A percentile compares a stretch with the other conserved stretches of the same genome.
phyloP scores from a whole-genome alignment of 2,329 filamentous ascomycete species.

The Calonectria fujianensis region DNA sequence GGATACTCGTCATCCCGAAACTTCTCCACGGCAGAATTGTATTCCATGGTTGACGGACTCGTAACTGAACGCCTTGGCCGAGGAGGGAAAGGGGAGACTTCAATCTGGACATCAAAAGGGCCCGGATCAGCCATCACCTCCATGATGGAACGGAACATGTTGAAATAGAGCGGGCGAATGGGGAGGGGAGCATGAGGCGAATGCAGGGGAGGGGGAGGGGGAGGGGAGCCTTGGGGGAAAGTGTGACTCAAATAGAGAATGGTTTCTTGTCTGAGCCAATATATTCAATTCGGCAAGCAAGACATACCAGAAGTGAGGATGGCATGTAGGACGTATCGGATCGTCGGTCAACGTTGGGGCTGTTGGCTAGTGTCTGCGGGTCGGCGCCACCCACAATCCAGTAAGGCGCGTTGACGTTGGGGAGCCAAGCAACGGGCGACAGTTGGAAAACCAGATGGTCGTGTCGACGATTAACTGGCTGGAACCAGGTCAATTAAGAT shows the following conservation, averaged over 20 bases:
- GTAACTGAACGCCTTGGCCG: conserved; percentile 38
- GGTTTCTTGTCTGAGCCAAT: neutral
- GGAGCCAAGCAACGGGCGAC: neutral
- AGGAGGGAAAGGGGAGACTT: conserved; percentile 36
- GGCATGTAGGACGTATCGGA: conserved; percentile 32
- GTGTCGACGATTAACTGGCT: too few relatives aligned
- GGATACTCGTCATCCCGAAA: conserved; percentile 55
- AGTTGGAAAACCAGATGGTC: neutral
- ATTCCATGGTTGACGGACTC: conserved; percentile 47
- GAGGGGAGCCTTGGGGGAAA: too few relatives aligned
- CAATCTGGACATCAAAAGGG: conserved; percentile 35
- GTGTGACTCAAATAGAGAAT: neutral
- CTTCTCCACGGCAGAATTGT: conserved; percentile 51
- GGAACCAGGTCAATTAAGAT: neutral
- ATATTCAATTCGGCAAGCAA: neutral
- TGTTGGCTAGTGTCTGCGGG: conserved; percentile 1
- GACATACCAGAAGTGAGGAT: conserved; percentile 47
- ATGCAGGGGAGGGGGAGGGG: neutral
- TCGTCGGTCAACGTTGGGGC: conserved; percentile 7
- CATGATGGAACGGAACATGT: conserved; percentile 8
- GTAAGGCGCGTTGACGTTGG: neutral
- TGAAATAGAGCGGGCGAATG: neutral
- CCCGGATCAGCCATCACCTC: conserved; percentile 31
- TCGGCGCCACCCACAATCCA: conserved; percentile 5
- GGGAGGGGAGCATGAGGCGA: neutral